Evolutionary conservation across 768 basidiomycete genomes (phyloP).

Genomic region (Boletus edulis): DNA sequence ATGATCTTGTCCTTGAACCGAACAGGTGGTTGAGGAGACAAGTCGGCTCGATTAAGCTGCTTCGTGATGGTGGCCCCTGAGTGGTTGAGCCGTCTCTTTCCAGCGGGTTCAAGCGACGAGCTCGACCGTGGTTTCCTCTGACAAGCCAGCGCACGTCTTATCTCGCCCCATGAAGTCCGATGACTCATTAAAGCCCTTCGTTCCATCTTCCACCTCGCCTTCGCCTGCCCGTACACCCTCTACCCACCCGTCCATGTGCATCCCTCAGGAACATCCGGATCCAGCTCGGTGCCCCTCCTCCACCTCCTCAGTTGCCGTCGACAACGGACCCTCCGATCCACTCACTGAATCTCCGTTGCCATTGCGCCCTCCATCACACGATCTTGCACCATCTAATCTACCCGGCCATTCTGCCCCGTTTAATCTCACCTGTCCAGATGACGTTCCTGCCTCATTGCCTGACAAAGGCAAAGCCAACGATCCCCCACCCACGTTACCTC

Average conservation of each 20-base stretch:
- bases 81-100: constrained; percentile 17
- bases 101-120: constrained; percentile 24
- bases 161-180: constrained; percentile 46
- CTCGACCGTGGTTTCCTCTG: constrained; percentile 14
- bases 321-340: no score
- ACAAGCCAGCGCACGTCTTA: constrained; percentile 9
- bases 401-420: constrained; percentile 17
- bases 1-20: not conserved
- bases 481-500: constrained; percentile 60
- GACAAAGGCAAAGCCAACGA: constrained; percentile 57
- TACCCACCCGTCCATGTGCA: constrained; percentile 4
- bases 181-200: constrained; percentile 35
- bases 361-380: constrained; percentile 3
- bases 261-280: constrained; percentile 16
- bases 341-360: not conserved
- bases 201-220: constrained; percentile 1
- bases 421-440: constrained; percentile 9
- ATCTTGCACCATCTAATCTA: constrained; percentile 27
- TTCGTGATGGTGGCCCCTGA: constrained; percentile 15
- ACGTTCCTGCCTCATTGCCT: constrained; percentile 25
- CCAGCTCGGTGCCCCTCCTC: not conserved
- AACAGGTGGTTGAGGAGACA: not conserved
- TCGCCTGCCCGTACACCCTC: constrained; percentile 5
- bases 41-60: not conserved
- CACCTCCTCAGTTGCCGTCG: not conserved